Conservation (phyloP, 2,329 filamentous ascomycete genomes). For the Anthostomella pinea region DNA sequence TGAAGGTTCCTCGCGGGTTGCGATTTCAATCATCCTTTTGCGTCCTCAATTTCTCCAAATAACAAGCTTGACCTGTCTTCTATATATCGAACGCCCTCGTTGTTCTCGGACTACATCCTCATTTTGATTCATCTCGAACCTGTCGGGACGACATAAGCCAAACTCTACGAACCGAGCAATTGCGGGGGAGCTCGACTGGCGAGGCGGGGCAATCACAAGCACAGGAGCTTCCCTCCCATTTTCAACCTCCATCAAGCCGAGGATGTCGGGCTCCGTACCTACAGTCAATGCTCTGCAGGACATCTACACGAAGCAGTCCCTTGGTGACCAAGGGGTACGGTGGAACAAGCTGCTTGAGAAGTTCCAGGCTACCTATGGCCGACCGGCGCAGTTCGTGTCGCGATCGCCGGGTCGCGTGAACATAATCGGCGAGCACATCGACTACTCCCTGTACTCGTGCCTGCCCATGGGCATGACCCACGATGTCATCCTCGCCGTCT, state of each 20-base stretch:
- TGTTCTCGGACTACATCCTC: no score
- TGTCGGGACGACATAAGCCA: neutral
- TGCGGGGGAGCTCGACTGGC: conserved; percentile 2
- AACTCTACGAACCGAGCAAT: neutral
- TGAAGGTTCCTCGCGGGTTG: conserved; percentile 1
- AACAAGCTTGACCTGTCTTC: neutral
- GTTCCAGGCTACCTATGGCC: conserved; percentile 70
- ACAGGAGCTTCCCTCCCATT: neutral
- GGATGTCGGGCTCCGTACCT: conserved; percentile 64
- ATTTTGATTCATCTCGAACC: no score
- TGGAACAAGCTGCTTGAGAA: conserved; percentile 71
- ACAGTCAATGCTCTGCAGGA: conserved; percentile 71
- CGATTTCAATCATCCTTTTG: conserved; percentile 7
- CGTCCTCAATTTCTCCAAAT: neutral
- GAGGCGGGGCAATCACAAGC: conserved; percentile 6
- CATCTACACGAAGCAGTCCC: conserved; percentile 76
- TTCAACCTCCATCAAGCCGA: neutral
- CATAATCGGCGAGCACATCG: conserved; percentile 98
- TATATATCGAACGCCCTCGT: no score
- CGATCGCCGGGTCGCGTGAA: conserved; percentile 94
- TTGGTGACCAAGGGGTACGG: conserved; percentile 64
- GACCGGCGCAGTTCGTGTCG: conserved; percentile 74
- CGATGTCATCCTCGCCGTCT: conserved; percentile 84
- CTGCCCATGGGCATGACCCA: conserved; percentile 93
- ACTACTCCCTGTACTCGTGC: conserved; percentile 96